A percentile compares a stretch with the other conserved stretches of the same genome.
Evolutionary conservation across 257 asterid species (phyloP).

Genomic region (Galeopsis tetrahit): DNA sequence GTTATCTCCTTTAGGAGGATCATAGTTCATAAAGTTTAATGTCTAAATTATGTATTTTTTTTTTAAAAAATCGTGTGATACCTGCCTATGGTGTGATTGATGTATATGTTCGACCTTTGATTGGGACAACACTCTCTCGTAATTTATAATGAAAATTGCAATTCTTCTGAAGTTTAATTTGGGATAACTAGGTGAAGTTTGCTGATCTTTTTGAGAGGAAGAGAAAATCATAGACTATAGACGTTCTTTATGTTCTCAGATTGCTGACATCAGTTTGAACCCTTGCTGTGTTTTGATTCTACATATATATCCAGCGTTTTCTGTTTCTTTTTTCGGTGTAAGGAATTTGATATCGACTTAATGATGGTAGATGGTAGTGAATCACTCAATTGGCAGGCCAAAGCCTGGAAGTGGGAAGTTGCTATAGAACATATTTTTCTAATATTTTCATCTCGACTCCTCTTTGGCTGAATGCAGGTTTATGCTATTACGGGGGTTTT

Average conservation of each 20-base stretch:
- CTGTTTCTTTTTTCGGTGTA: not conserved
- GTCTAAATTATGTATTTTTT: not conserved
- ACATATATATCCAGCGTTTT: not conserved
- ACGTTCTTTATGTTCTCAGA: not conserved
- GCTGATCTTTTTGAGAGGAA: not conserved
- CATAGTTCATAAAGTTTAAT: not conserved
- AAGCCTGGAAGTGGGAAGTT: constrained; percentile 10
- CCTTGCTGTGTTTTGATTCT: not conserved
- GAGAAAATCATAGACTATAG: constrained; percentile 3
- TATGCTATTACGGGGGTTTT: constrained; percentile 86
- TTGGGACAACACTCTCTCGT: not conserved
- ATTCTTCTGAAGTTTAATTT: constrained; percentile 16
- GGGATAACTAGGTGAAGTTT: not conserved
- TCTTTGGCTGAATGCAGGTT: constrained; percentile 54
- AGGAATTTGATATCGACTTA: not conserved
- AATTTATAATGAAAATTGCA: not conserved
- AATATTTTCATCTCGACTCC: not conserved
- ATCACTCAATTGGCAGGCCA: not conserved
- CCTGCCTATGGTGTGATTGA: not conserved
- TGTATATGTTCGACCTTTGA: not conserved
- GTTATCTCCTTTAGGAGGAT: not conserved
- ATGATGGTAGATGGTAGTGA: not conserved
- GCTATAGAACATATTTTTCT: not conserved
- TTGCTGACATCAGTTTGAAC: not conserved
- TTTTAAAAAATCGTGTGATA: too few relatives aligned